Conservation (phyloP, 768 basidiomycete species). For the Termitomyces heimii region DNA sequence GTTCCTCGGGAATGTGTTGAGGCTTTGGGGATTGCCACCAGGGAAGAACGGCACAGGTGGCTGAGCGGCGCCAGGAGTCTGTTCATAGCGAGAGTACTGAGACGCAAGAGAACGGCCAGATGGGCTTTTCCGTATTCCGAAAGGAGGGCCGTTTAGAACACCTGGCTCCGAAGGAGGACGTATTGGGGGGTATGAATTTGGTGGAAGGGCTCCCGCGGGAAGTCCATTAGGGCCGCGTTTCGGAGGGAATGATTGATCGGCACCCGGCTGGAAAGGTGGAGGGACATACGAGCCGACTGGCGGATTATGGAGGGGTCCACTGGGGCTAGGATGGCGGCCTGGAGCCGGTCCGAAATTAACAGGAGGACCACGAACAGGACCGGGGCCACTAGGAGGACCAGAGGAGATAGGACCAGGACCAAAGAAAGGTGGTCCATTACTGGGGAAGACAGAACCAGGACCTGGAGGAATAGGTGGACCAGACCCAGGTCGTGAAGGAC, state of each 20-base stretch:
- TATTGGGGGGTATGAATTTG: slow-evolving; percentile 16
- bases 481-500: not conserved
- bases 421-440: not conserved
- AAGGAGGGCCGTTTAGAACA: slow-evolving; percentile 25
- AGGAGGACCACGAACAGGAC: not conserved
- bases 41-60: slow-evolving; percentile 40
- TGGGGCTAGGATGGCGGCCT: slow-evolving; percentile 11
- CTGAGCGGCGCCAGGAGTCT: slow-evolving; percentile 15
- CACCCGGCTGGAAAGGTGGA: slow-evolving; percentile 14
- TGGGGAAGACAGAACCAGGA: slow-evolving; percentile 1
- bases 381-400: not conserved
- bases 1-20: slow-evolving; percentile 26
- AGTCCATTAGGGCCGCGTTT: slow-evolving; percentile 15
- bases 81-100: slow-evolving; percentile 42
- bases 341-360: slow-evolving; percentile 3
- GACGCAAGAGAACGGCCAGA: slow-evolving; percentile 56
- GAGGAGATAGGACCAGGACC: not conserved
- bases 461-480: slow-evolving; percentile 1
- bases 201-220: slow-evolving; percentile 12
- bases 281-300: slow-evolving; percentile 7
- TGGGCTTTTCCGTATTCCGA: slow-evolving; percentile 40
- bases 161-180: slow-evolving; percentile 46
- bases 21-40: slow-evolving; percentile 27
- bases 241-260: slow-evolving; percentile 7
- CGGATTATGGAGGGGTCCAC: slow-evolving; percentile 5